A percentile compares a stretch with the other conserved stretches of the same genome.
phyloP scores from a whole-genome alignment of 805 yeast species.

The Candida maesae region DNA sequence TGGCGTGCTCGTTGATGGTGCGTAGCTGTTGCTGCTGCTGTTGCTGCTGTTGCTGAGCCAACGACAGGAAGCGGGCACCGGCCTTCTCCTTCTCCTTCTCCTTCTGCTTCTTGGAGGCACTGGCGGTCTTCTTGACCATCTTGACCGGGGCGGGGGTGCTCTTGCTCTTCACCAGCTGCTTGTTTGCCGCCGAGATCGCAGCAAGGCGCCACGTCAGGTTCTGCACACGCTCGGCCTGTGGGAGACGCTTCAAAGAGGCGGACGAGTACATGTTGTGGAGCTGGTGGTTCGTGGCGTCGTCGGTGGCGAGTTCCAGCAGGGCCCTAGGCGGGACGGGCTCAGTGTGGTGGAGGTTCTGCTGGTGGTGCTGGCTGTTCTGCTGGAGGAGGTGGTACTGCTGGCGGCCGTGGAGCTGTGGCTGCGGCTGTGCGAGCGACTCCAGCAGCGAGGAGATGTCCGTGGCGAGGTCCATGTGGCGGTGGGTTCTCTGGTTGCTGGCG shows the following conservation, averaged over 20 bases:
- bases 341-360: too few species aligned
- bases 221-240: constrained; percentile 13
- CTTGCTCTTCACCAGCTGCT: neutral
- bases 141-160: neutral
- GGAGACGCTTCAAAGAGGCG: constrained; percentile 9
- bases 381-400: too few species aligned
- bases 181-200: constrained; percentile 2
- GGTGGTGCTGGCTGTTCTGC: too few species aligned
- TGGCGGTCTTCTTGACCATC: constrained; percentile 7
- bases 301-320: constrained; percentile 10
- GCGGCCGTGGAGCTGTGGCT: too few species aligned
- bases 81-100: too few species aligned
- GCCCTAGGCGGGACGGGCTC: constrained; percentile 4
- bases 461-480: constrained; percentile 2
- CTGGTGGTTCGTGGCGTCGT: constrained; percentile 10
- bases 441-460: constrained; percentile 12
- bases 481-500: too few species aligned
- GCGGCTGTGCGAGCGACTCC: constrained; percentile 11
- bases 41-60: neutral
- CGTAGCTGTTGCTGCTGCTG: constrained; percentile 5
- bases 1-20: neutral
- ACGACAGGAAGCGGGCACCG: too few species aligned
- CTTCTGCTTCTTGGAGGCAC: too few species aligned
- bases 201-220: constrained; percentile 18
- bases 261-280: constrained; percentile 17